Evolutionary conservation across 257 asterid genomes (phyloP), one percentile per base, ranked within the genome.

Genomic region (Plectranthus barbatus): DNA sequence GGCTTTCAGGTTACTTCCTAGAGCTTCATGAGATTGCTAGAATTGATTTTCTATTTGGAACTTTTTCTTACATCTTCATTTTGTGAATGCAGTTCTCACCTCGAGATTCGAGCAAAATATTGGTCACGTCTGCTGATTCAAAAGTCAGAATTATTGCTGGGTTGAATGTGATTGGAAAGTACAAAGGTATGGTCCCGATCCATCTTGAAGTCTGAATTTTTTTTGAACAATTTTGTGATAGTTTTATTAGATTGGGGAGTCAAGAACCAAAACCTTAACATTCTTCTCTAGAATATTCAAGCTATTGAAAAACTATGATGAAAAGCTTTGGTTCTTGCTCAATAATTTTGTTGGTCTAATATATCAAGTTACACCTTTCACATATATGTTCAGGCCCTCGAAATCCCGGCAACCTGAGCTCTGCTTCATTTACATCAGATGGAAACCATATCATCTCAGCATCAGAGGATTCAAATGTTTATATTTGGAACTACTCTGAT

Each of bases 121-220:
- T 94, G 85, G 95, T 94, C 36, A 81, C 94, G 52, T 87, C 83
- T 69, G 93, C 96, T 20, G 96, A 90, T 75, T 87, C 97, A 48
- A 83, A 83, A 65, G 86, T 90, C 70, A 83, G 93, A 83, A 74
- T 94, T 60, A 65, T 94, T 9, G 74, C 76, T 14, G 89, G 95
- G 66, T 49, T 46, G 74, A 76, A 83, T 66, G 89, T 94, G 64
- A 63, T 90, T 6, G 73, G 77, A 40, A 94, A 90, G 73, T 90
- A 78, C 84, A 94, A 69, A 77, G 97, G 99, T 87, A 67, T 37
- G 39, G 44, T 40, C 36, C 46, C 15, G 18, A 31, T n/a, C n/a
- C n/a, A n/a, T n/a, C n/a, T n/a, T n/a, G n/a, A n/a, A n/a, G n/a
- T n/a, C n/a, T n/a, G n/a, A n/a, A n/a, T 48, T 48, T 36, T 33